Evolutionary conservation across 148 eudicot species (phyloP).

Genomic region (Silene conica): DNA sequence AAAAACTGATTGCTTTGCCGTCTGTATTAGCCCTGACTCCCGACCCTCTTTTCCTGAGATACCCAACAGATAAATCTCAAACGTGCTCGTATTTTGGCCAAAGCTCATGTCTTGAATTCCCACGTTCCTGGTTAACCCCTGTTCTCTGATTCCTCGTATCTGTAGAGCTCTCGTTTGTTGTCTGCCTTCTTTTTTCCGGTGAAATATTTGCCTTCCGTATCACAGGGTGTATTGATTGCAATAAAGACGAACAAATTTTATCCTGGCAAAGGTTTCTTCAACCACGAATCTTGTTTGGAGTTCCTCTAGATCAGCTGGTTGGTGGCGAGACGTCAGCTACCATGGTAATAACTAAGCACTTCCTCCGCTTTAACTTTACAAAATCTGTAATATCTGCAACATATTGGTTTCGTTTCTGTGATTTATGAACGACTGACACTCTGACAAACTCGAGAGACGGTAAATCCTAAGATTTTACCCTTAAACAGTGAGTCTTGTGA

Average conservation of each 20-base stretch:
- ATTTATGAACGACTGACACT: not conserved
- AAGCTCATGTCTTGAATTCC: constrained; percentile 54
- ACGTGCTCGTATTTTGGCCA: constrained; percentile 88
- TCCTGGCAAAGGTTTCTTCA: constrained; percentile 66
- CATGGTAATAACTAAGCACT: constrained; percentile 42
- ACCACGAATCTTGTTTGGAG: constrained; percentile 79
- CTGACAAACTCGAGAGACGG: too few relatives aligned
- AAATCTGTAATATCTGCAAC: not conserved
- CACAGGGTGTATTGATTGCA: constrained; percentile 75
- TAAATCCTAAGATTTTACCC: too few relatives aligned
- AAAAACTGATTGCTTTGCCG: not conserved
- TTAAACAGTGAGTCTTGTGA: too few relatives aligned
- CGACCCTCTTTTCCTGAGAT: not conserved
- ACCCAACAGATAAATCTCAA: constrained; percentile 71
- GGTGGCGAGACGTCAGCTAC: constrained; percentile 42
- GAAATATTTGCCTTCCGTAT: not conserved
- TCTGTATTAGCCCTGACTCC: not conserved
- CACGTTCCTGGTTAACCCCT: constrained; percentile 50
- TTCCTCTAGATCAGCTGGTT: constrained; percentile 62
- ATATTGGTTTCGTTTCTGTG: constrained; percentile 1
- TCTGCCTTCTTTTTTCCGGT: not conserved
- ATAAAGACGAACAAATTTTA: constrained; percentile 66
- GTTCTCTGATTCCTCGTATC: not conserved
- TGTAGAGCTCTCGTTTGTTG: too few relatives aligned
- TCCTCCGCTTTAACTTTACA: not conserved